Percentiles rank a stretch among this genome's conserved stretches.
phyloP scores from a whole-genome alignment of 768 basidiomycete genomes.

The Cystobasidium onofrii region DNA sequence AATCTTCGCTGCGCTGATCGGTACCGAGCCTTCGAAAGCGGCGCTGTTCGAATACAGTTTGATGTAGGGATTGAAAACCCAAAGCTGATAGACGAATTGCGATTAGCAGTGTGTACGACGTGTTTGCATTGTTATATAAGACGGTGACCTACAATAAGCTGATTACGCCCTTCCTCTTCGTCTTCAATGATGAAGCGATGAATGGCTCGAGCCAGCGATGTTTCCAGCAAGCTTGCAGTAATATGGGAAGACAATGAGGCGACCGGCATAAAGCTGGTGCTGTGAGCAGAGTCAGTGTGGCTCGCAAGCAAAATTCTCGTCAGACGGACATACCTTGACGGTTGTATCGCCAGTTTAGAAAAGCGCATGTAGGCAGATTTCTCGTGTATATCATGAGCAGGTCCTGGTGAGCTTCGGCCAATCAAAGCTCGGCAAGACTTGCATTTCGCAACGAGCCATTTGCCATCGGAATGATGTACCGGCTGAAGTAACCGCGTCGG shows the following conservation, averaged over 20 bases:
- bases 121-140: conserved; percentile 18
- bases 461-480: neutral
- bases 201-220: conserved; percentile 81
- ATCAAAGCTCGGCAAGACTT: conserved; percentile 67
- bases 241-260: conserved; percentile 52
- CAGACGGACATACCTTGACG: conserved; percentile 49
- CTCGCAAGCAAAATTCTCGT: neutral
- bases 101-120: neutral
- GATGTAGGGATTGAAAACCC: conserved; percentile 89
- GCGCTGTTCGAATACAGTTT: conserved; percentile 57
- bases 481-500: neutral
- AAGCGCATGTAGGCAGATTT: conserved; percentile 50
- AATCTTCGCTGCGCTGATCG: conserved; percentile 15
- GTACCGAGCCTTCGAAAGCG: neutral
- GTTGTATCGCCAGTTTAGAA: conserved; percentile 74
- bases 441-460: conserved; percentile 64
- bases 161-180: conserved; percentile 71
- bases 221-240: conserved; percentile 81
- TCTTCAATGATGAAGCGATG: conserved; percentile 84
- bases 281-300: neutral
- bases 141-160: conserved; percentile 73
- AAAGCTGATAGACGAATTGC: conserved; percentile 54
- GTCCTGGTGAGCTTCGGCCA: conserved; percentile 47
- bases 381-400: neutral
- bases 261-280: conserved; percentile 36